Evolutionary conservation across 768 basidiomycete genomes (phyloP).

Genomic region (Agrocybe praecox): DNA sequence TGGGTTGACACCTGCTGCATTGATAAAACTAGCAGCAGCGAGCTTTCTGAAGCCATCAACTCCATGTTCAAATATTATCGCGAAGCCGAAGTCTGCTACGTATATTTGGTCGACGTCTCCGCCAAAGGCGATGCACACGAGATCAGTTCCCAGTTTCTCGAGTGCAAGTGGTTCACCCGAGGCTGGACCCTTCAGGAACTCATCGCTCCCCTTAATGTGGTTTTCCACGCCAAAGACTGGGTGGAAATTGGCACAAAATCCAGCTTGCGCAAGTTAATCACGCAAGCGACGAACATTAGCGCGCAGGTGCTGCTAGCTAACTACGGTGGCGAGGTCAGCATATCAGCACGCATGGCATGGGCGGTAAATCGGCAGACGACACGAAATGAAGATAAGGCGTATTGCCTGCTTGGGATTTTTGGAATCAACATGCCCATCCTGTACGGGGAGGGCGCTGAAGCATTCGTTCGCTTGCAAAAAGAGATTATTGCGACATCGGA

Average conservation of each 20-base stretch:
- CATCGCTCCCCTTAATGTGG: slow-evolving; percentile 3
- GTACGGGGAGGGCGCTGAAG: slow-evolving; percentile 9
- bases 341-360: slow-evolving; percentile 7
- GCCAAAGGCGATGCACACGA: background rate
- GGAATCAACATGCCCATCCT: slow-evolving; percentile 8
- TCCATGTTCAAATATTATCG: slow-evolving; percentile 9
- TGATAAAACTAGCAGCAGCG: slow-evolving; percentile 6
- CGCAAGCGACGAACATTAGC: slow-evolving; percentile 1
- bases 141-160: background rate
- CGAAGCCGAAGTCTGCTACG: slow-evolving; percentile 6
- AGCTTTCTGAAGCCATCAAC: slow-evolving; percentile 8
- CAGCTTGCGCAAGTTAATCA: slow-evolving; percentile 1
- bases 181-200: slow-evolving; percentile 14
- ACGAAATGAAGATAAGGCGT: slow-evolving; percentile 5
- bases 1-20: slow-evolving; percentile 12
- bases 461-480: slow-evolving; percentile 3
- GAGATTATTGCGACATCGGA: slow-evolving; percentile 6
- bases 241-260: slow-evolving; percentile 7
- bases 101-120: slow-evolving; percentile 5
- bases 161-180: slow-evolving; percentile 8
- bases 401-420: slow-evolving; percentile 6
- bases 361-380: slow-evolving; percentile 3
- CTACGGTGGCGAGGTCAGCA: background rate
- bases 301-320: background rate
- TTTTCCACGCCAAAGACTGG: slow-evolving; percentile 9